A percentile compares a stretch with the other conserved stretches of the same genome.
Evolutionary conservation across 495 filamentous ascomycete genomes (phyloP).

Genomic region (Rostrohypoxylon terebratum): DNA sequence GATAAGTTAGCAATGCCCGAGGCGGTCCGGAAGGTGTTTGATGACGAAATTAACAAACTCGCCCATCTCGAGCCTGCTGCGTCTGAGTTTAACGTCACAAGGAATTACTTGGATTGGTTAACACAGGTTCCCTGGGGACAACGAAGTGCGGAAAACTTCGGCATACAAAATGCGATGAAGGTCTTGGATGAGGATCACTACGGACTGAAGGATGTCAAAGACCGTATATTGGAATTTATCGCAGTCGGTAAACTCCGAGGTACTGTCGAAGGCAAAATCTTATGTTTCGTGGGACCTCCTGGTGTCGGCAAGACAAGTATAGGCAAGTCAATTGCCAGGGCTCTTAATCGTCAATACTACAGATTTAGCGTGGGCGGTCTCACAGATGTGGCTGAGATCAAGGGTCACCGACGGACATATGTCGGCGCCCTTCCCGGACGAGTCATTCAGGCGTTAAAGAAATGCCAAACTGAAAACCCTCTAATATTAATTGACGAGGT

Average conservation of each 20-base stretch:
- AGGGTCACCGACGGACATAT: conserved; percentile 96
- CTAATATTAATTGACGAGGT: conserved; percentile 97
- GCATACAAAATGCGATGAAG: conserved; percentile 86
- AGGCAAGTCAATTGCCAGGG: conserved; percentile 96
- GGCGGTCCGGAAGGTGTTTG: conserved; percentile 94
- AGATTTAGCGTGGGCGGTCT: conserved; percentile 97
- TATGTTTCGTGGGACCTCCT: conserved; percentile 97
- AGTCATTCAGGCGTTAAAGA: conserved; percentile 98
- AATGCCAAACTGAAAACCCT: conserved; percentile 98
- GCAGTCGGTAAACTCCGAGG: conserved; percentile 97
- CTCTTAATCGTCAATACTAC: conserved; percentile 95
- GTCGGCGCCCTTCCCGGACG: conserved; percentile 95
- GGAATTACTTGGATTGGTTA: conserved; percentile 98
- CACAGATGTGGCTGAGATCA: conserved; percentile 99
- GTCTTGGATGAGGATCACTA: conserved; percentile 98
- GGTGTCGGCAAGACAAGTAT: conserved; percentile 98
- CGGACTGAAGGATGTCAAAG: conserved; percentile 97
- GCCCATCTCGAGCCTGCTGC: conserved; percentile 94
- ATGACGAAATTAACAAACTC: conserved; percentile 97
- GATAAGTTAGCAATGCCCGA: conserved; percentile 96
- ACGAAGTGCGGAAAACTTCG: conserved; percentile 95
- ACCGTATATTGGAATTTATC: conserved; percentile 98
- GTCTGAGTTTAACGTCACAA: conserved; percentile 98
- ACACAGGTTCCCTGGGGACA: conserved; percentile 99
- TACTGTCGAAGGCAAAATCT: conserved; percentile 97